Evolutionary conservation across 768 basidiomycete species (phyloP).

Genomic region (Boletus speciosus): DNA sequence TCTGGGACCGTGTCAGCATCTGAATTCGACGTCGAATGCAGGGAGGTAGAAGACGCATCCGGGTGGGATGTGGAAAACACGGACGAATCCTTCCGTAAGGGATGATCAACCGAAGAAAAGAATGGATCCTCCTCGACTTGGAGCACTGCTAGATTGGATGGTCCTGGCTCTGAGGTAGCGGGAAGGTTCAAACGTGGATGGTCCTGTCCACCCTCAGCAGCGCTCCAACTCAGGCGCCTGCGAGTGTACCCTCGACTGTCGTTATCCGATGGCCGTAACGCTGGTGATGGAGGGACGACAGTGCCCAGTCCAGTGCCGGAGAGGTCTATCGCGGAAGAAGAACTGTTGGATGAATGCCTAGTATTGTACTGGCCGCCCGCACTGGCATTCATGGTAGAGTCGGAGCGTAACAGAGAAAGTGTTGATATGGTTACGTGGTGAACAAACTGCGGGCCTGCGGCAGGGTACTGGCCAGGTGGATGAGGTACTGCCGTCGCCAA

Average conservation of each 20-base stretch:
- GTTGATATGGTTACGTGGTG: neutral
- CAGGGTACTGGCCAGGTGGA: too few species aligned
- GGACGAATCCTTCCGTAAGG: slow-evolving; percentile 30
- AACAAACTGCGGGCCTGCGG: too few species aligned
- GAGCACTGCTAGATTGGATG: slow-evolving; percentile 17
- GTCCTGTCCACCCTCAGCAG: slow-evolving; percentile 44
- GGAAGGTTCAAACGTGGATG: slow-evolving; percentile 41
- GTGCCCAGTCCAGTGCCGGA: slow-evolving; percentile 42
- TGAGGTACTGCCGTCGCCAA: too few species aligned
- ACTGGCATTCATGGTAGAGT: slow-evolving; percentile 12
- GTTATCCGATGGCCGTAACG: slow-evolving; percentile 35
- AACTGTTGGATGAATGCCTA: slow-evolving; percentile 29
- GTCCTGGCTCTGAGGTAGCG: slow-evolving; percentile 18
- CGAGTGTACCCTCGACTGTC: slow-evolving; percentile 37
- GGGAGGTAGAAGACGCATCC: slow-evolving; percentile 50
- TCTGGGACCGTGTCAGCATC: slow-evolving; percentile 44
- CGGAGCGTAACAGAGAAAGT: neutral
- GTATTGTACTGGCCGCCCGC: neutral
- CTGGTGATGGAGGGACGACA: slow-evolving; percentile 52
- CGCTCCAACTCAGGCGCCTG: slow-evolving; percentile 59
- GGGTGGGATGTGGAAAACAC: slow-evolving; percentile 43
- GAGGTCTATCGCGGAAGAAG: slow-evolving; percentile 58
- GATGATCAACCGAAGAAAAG: slow-evolving; percentile 37
- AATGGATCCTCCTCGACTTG: slow-evolving; percentile 46
- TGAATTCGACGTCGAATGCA: slow-evolving; percentile 37